These are phyloP conservation scores for Trichoderma afroharzianum DNA, from an alignment of 2,329 filamentous ascomycete species.

Conservation along the genomic window DNA sequence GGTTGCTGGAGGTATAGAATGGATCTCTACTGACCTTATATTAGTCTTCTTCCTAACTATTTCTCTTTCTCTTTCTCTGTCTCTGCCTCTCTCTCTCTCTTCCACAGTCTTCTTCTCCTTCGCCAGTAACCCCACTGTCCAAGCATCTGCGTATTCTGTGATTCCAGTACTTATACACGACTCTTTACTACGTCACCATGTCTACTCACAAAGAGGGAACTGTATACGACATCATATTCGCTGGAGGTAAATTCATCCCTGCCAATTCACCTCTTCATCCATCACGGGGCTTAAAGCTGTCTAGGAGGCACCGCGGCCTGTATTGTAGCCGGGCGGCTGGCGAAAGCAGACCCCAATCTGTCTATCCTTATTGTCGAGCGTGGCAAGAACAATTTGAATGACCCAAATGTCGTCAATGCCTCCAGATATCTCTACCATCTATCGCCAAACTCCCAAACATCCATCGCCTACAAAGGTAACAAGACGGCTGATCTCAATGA, in stretches of 20 bases:
- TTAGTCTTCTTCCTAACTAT: background rate
- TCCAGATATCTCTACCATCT: constrained; percentile 24
- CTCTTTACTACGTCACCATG: constrained; percentile 9
- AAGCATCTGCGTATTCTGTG: background rate
- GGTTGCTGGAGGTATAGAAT: background rate
- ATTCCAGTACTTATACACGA: too few species aligned
- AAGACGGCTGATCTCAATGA: constrained; percentile 24
- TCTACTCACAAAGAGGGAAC: constrained; percentile 13
- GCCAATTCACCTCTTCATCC: background rate
- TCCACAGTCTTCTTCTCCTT: background rate
- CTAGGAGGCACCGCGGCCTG: constrained; percentile 27
- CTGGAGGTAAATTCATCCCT: constrained; percentile 15
- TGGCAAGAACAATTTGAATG: constrained; percentile 27
- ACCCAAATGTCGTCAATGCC: constrained; percentile 25
- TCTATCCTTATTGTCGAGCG: constrained; percentile 29
- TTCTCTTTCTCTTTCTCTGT: background rate
- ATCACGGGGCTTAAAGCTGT: background rate
- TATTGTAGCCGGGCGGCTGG: constrained; percentile 27
- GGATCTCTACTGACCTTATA: background rate
- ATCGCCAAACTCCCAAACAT: constrained; percentile 21
- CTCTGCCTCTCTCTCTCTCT: too few species aligned
- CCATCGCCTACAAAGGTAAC: constrained; percentile 25
- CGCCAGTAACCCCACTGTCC: too few species aligned
- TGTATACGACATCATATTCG: constrained; percentile 26
- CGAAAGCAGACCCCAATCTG: constrained; percentile 25